Evolutionary conservation across 2,329 filamentous ascomycete species (phyloP).

Genomic region (Aspergillus fumigatus): DNA sequence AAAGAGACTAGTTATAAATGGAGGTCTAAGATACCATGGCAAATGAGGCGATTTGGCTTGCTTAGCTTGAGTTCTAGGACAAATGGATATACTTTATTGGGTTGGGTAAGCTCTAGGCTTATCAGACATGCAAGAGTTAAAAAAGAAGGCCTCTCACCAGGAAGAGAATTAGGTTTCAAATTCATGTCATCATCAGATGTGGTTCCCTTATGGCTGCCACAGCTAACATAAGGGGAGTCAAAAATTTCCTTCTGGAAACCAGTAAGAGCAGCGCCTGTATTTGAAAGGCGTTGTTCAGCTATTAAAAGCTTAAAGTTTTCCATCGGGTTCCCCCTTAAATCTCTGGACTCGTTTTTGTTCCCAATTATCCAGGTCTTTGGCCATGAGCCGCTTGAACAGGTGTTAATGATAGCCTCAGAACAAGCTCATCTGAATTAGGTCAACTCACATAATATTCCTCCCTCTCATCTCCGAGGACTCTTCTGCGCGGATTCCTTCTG

Average conservation of each 20-base stretch:
- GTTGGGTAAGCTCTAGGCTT: background rate
- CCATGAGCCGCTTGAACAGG: constrained; percentile 62
- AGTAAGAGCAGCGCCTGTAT: background rate
- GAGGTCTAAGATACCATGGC: background rate
- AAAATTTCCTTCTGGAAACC: background rate
- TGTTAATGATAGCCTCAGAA: constrained; percentile 11
- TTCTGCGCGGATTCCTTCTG: constrained; percentile 41
- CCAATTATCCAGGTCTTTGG: constrained; percentile 92
- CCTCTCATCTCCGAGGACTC: constrained; percentile 39
- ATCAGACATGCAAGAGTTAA: background rate
- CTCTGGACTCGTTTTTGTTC: constrained; percentile 93
- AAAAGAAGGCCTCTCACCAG: background rate
- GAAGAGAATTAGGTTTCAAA: background rate
- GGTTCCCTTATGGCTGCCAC: background rate
- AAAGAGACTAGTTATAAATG: background rate
- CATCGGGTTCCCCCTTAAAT: constrained; percentile 84
- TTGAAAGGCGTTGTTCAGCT: background rate
- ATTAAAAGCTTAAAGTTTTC: constrained; percentile 55
- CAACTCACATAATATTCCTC: constrained; percentile 45
- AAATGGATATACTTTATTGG: background rate
- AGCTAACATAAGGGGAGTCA: background rate
- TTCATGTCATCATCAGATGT: background rate
- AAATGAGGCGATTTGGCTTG: background rate
- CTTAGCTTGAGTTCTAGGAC: background rate
- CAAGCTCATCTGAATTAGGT: background rate